Conservation (phyloP, 768 basidiomycete genomes). For the Suillus discolor region DNA sequence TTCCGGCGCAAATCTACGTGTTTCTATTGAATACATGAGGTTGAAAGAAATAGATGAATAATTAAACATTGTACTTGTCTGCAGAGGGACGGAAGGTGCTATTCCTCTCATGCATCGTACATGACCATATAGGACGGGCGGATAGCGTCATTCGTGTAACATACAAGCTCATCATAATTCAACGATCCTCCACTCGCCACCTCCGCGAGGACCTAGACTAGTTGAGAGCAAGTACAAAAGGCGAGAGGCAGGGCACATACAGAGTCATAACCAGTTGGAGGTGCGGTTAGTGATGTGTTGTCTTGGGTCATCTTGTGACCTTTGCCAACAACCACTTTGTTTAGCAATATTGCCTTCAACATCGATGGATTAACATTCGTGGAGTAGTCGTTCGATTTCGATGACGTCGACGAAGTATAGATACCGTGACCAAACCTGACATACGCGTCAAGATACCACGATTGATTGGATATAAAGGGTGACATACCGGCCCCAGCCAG, state of each 20-base stretch:
- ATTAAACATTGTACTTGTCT: background rate
- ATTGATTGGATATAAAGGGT: background rate
- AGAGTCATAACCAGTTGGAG: conserved; percentile 68
- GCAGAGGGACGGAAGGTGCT: background rate
- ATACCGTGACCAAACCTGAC: conserved; percentile 69
- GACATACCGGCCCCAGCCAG: conserved; percentile 67
- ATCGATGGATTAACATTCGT: conserved; percentile 55
- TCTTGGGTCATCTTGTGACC: conserved; percentile 68
- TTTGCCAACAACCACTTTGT: conserved; percentile 73
- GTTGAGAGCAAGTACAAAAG: conserved; percentile 9
- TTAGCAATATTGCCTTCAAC: conserved; percentile 68
- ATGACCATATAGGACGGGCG: conserved; percentile 71
- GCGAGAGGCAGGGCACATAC: conserved; percentile 38
- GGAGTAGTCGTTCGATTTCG: conserved; percentile 78
- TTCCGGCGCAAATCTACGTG: background rate
- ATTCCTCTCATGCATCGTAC: conserved; percentile 49
- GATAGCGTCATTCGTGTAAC: conserved; percentile 72
- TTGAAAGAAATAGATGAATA: background rate
- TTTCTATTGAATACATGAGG: background rate
- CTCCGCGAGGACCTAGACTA: conserved; percentile 63
- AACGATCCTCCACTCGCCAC: conserved; percentile 55
- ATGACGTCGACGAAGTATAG: conserved; percentile 79
- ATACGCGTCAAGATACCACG: background rate
- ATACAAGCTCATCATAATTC: conserved; percentile 73
- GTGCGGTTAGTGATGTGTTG: conserved; percentile 52